phyloP scores from a whole-genome alignment of 345 rosid species.

The Luvunga scandens region DNA sequence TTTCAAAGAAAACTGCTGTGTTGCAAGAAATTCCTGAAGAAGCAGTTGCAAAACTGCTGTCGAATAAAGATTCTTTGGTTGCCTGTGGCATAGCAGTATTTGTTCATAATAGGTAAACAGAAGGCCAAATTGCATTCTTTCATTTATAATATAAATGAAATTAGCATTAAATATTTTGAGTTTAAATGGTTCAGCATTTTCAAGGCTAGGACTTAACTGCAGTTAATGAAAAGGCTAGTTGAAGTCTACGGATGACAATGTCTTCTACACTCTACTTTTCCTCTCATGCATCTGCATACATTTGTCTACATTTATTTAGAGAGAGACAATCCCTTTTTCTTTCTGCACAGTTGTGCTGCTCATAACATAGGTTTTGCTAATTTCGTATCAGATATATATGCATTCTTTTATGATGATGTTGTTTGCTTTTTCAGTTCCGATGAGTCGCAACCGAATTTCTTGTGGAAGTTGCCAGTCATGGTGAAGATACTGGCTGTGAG shows the following conservation, averaged over 20 bases:
- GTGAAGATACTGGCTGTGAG: constrained; percentile 28
- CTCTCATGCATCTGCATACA: too few species aligned
- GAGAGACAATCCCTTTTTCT: too few species aligned
- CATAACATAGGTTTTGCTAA: too few species aligned
- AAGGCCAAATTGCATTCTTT: not conserved
- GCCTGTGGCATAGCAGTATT: constrained; percentile 88
- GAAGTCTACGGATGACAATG: not conserved
- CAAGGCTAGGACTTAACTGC: not conserved
- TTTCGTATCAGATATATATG: too few species aligned
- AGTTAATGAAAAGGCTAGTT: not conserved
- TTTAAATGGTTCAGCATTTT: not conserved
- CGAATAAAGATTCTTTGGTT: constrained; percentile 76
- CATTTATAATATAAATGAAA: not conserved
- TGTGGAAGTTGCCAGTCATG: too few species aligned
- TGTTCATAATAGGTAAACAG: constrained; percentile 75
- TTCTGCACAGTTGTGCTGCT: too few species aligned
- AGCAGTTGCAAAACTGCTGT: constrained; percentile 55
- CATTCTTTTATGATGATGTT: too few species aligned
- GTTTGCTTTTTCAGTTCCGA: too few species aligned
- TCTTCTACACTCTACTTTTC: too few species aligned
- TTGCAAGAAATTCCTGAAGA: constrained; percentile 87
- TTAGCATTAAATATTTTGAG: not conserved
- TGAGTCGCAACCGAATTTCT: too few species aligned
- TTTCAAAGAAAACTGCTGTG: constrained; percentile 73
- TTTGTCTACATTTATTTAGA: too few species aligned